Conservation (phyloP, 495 filamentous ascomycete species). For the Podospora sp. region DNA sequence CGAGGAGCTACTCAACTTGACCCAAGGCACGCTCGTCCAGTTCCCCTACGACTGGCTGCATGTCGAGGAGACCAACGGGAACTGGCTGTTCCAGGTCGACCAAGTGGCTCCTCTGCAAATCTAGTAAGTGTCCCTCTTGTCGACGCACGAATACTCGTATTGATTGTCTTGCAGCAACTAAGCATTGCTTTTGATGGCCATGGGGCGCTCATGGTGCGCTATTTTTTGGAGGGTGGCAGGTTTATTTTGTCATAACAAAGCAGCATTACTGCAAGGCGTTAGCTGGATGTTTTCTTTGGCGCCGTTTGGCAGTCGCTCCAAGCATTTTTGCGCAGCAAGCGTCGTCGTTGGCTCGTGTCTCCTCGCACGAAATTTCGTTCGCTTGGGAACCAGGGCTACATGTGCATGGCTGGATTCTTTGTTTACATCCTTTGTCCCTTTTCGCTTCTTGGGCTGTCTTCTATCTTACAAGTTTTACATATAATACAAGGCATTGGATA, state of each 20-base stretch:
- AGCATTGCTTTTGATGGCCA: not conserved
- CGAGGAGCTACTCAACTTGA: slow-evolving; percentile 76
- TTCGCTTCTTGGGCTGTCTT: not conserved
- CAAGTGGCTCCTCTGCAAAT: slow-evolving; percentile 95
- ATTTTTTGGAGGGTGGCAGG: not conserved
- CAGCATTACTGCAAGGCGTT: not conserved
- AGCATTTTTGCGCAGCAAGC: not conserved
- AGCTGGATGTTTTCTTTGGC: not conserved
- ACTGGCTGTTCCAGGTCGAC: slow-evolving; percentile 97
- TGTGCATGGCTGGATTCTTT: not conserved
- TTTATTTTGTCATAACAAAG: not conserved
- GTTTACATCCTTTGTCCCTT: not conserved
- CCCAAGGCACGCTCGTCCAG: slow-evolving; percentile 85
- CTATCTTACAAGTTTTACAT: not conserved
- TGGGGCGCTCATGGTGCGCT: not conserved
- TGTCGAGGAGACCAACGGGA: slow-evolving; percentile 86
- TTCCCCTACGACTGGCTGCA: slow-evolving; percentile 96
- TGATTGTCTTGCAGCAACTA: slow-evolving; percentile 24
- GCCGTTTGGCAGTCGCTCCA: not conserved
- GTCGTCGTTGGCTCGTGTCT: not conserved
- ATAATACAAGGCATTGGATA: slow-evolving; percentile 7
- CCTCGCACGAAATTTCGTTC: not conserved
- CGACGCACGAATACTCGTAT: not conserved
- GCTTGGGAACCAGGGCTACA: not conserved
- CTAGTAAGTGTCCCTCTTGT: slow-evolving; percentile 69